These are phyloP conservation scores for Sclerotinia glacialis DNA, from an alignment of 2,329 filamentous ascomycete genomes.

Conservation along the genomic window DNA sequence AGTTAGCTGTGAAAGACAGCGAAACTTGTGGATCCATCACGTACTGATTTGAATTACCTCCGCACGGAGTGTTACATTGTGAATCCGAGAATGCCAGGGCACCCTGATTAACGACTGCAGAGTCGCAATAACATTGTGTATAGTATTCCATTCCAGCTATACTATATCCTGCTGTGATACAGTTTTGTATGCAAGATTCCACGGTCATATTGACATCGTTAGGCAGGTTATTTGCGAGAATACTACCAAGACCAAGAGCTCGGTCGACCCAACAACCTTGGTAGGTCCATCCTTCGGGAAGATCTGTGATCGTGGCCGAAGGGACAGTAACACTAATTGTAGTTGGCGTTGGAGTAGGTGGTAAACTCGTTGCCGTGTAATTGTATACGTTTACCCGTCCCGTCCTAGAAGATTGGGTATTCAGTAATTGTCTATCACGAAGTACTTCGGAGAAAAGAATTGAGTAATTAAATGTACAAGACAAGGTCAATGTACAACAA, in stretches of 20 bases:
- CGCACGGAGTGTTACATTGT: conserved; percentile 36
- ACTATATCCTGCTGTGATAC: conserved; percentile 30
- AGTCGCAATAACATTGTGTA: conserved; percentile 36
- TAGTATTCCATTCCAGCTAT: conserved; percentile 41
- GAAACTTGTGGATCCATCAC: not conserved
- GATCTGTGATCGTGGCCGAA: conserved; percentile 23
- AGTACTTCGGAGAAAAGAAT: not conserved
- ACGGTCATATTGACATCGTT: conserved; percentile 27
- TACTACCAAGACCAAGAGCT: conserved; percentile 26
- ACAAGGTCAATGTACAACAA: not conserved
- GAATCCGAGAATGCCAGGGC: conserved; percentile 37
- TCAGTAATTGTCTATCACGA: not conserved
- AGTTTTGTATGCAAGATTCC: conserved; percentile 39
- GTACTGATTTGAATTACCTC: conserved; percentile 34
- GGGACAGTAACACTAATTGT: conserved; percentile 7
- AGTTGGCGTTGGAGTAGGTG: conserved; percentile 19
- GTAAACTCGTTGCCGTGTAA: conserved; percentile 24
- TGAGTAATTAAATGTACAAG: too few relatives aligned
- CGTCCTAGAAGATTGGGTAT: not conserved
- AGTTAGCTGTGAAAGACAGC: not conserved
- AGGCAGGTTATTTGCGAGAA: conserved; percentile 25
- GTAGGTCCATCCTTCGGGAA: conserved; percentile 31
- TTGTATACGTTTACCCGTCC: conserved; percentile 32
- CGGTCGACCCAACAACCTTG: conserved; percentile 34
- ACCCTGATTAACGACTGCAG: conserved; percentile 31